Evolutionary conservation across 2,329 filamentous ascomycete species (phyloP).

Genomic region (Botrytis fabae): DNA sequence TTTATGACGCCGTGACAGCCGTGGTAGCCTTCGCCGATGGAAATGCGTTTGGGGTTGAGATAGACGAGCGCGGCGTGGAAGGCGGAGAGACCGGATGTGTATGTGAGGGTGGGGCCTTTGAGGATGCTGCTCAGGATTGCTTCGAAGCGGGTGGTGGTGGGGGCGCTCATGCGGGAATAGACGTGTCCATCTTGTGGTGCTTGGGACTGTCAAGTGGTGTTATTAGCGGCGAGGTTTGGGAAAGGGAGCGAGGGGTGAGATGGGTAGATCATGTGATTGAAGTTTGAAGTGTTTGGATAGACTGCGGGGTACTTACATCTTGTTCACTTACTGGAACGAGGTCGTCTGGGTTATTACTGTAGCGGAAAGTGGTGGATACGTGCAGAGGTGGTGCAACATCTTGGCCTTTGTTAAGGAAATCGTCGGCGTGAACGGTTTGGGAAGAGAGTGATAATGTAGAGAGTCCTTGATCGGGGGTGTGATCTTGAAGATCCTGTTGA

Average conservation of each 20-base stretch:
- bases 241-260: not conserved
- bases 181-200: conserved; percentile 63
- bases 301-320: conserved; percentile 50
- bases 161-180: conserved; percentile 79
- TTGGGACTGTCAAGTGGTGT: conserved; percentile 40
- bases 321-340: conserved; percentile 55
- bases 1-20: conserved; percentile 85
- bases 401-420: conserved; percentile 68
- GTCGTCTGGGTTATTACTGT: conserved; percentile 67
- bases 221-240: conserved; percentile 39
- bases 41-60: conserved; percentile 78
- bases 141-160: conserved; percentile 84
- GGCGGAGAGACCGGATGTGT: conserved; percentile 80
- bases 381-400: conserved; percentile 90
- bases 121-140: conserved; percentile 74
- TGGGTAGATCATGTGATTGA: conserved; percentile 32
- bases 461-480: conserved; percentile 26
- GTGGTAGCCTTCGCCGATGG: conserved; percentile 86
- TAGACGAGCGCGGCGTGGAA: conserved; percentile 87
- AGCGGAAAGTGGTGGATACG: conserved; percentile 88
- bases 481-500: conserved; percentile 27
- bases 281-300: conserved; percentile 4
- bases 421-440: conserved; percentile 78
- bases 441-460: conserved; percentile 60
- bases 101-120: conserved; percentile 69